Evolutionary conservation across 345 rosid species (phyloP).

Genomic region (Theobroma cacao): DNA sequence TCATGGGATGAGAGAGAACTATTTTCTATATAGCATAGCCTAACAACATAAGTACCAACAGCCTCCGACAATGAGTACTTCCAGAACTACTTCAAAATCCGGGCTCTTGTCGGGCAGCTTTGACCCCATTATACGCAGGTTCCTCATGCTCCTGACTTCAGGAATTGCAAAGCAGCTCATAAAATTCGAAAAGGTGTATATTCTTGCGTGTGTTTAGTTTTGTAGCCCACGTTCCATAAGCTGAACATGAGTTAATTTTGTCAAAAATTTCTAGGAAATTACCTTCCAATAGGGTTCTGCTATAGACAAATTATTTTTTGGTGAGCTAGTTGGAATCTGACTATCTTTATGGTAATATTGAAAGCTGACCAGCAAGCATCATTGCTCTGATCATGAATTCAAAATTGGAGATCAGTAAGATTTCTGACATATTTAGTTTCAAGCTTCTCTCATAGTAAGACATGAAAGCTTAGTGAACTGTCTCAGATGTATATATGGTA

Average conservation of each 20-base stretch:
- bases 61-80: background rate
- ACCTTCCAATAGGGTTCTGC: background rate
- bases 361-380: background rate
- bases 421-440: background rate
- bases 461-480: background rate
- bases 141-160: background rate
- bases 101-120: background rate
- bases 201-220: background rate
- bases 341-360: background rate
- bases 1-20: no score
- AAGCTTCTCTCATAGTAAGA: background rate
- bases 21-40: no score
- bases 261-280: background rate
- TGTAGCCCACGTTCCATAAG: background rate
- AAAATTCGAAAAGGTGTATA: background rate
- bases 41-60: no score
- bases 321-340: background rate
- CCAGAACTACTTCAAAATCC: background rate
- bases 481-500: background rate
- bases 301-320: background rate
- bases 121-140: slow-evolving; percentile 7
- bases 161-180: background rate
- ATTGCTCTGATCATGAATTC: background rate
- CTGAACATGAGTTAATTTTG: background rate
- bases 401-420: background rate